A percentile compares a stretch with the other conserved stretches of the same genome.
These are phyloP conservation scores for Avena sativa DNA, from an alignment of 176 grass and related monocot species.

Conservation along the genomic window DNA sequence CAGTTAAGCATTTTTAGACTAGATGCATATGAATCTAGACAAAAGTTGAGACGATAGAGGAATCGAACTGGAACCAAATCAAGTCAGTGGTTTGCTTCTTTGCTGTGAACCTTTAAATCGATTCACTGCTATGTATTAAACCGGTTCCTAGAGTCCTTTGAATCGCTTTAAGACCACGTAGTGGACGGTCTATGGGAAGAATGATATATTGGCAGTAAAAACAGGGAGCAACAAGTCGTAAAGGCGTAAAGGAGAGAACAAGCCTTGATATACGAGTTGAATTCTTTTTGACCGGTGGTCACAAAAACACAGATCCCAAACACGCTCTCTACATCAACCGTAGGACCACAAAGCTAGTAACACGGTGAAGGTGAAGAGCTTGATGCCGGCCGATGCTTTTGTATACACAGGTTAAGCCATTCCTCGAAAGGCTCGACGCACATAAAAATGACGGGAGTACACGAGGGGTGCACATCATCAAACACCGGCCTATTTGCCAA, in stretches of 20 bases:
- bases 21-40: no score
- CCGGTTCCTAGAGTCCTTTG: no score
- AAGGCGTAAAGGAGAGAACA: conserved; percentile 2
- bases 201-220: no score
- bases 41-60: no score
- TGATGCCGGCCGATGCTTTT: not conserved
- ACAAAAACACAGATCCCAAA: not conserved
- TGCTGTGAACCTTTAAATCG: no score
- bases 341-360: not conserved
- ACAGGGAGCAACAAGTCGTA: not conserved
- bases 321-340: not conserved
- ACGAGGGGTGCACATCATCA: not conserved
- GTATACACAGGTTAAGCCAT: not conserved
- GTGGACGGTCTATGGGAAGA: no score
- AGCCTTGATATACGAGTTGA: conserved; percentile 30
- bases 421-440: not conserved
- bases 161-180: no score
- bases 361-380: not conserved
- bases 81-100: no score
- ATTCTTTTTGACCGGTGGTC: conserved; percentile 34
- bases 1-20: no score
- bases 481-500: not conserved
- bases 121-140: no score
- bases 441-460: not conserved
- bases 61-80: no score